phyloP scores from a whole-genome alignment of 1,284 basidiomycete species.

The Puccinia brachypodii region DNA sequence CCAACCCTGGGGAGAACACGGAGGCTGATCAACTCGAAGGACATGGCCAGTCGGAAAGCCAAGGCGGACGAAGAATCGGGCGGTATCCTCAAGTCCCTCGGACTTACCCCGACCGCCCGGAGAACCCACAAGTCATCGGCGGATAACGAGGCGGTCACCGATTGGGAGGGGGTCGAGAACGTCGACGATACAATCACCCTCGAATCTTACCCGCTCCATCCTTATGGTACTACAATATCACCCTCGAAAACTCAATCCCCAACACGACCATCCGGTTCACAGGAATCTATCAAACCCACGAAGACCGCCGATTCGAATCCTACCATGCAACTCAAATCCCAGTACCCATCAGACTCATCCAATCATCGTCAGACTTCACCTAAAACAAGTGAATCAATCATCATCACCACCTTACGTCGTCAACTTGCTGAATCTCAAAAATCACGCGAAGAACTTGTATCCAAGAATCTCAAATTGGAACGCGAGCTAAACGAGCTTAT shows the following conservation, averaged over 20 bases:
- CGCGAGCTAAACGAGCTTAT: slow-evolving; percentile 39
- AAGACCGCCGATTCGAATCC: not conserved
- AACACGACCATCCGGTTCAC: not conserved
- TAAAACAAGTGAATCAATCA: not conserved
- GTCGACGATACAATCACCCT: not conserved
- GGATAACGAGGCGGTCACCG: slow-evolving; percentile 21
- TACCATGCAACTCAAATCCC: not conserved
- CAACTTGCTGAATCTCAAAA: slow-evolving; percentile 27
- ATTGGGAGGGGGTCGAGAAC: slow-evolving; percentile 39
- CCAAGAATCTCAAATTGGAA: slow-evolving; percentile 16
- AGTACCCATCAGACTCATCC: not conserved
- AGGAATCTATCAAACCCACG: not conserved
- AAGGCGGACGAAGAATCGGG: slow-evolving; percentile 43
- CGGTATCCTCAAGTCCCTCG: slow-evolving; percentile 41
- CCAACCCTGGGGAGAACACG: not conserved
- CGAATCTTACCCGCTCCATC: not conserved
- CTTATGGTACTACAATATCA: not conserved
- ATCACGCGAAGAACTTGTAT: slow-evolving; percentile 5
- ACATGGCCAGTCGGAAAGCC: slow-evolving; percentile 33
- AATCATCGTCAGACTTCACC: not conserved
- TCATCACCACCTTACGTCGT: slow-evolving; percentile 12
- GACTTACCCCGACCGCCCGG: slow-evolving; percentile 21
- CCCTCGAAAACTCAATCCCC: not conserved
- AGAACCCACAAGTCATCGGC: not conserved
- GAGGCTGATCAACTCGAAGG: slow-evolving; percentile 22